Percentiles rank a stretch among this genome's conserved stretches.
Evolutionary conservation across 345 rosid genomes (phyloP).

Genomic region (Populus simonii): DNA sequence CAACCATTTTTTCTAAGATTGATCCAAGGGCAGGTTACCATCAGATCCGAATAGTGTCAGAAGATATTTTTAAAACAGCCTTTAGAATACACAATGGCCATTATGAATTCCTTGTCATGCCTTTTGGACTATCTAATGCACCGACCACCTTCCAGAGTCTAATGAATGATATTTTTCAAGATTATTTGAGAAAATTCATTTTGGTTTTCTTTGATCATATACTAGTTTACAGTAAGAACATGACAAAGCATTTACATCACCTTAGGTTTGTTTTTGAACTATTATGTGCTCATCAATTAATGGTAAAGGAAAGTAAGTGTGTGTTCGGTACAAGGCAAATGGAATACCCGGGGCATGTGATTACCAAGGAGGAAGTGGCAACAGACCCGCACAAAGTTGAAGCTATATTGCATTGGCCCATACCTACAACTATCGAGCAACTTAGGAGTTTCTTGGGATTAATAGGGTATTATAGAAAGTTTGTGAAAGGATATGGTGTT

Average conservation of each 20-base stretch:
- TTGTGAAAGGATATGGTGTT: neutral
- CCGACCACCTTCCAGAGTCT: neutral
- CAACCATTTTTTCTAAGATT: neutral
- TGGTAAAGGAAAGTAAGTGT: neutral
- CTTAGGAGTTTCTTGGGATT: neutral
- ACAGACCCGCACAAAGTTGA: neutral
- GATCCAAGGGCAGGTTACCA: neutral
- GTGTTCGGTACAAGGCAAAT: fast-evolving
- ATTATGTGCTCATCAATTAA: neutral
- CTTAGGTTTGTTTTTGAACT: neutral
- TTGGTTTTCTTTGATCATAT: neutral
- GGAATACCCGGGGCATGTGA: neutral
- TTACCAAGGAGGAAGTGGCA: neutral
- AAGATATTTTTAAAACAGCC: neutral
- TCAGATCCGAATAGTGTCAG: neutral
- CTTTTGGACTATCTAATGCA: neutral
- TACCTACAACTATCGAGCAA: neutral
- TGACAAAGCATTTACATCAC: neutral
- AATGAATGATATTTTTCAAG: neutral
- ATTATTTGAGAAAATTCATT: neutral
- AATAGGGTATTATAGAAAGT: neutral
- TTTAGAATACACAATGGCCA: neutral
- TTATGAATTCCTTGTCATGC: neutral
- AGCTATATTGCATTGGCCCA: neutral
- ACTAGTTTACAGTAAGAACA: neutral